These are phyloP conservation scores for Septoria petroselini DNA, from an alignment of 2,329 filamentous ascomycete genomes.

Conservation along the genomic window DNA sequence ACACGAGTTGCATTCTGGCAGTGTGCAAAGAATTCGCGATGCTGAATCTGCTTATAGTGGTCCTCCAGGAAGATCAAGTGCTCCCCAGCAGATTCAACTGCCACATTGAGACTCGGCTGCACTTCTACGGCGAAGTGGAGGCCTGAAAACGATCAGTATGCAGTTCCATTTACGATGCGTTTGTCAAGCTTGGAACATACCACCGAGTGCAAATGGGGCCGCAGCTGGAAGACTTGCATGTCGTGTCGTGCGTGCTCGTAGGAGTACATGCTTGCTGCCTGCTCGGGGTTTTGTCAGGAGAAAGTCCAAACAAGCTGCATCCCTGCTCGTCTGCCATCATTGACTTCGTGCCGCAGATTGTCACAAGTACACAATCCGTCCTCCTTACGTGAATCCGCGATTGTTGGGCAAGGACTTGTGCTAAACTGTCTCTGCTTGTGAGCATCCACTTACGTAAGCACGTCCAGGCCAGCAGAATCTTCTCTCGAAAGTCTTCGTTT, in stretches of 20 bases:
- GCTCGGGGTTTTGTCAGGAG: not conserved
- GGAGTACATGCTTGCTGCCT: slow-evolving; percentile 36
- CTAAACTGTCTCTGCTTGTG: not conserved
- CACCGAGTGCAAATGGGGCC: slow-evolving; percentile 10
- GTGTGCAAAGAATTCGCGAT: slow-evolving; percentile 42
- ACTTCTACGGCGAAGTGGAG: slow-evolving; percentile 40
- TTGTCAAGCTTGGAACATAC: not conserved
- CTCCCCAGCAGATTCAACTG: slow-evolving; percentile 34
- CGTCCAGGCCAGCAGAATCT: slow-evolving; percentile 43
- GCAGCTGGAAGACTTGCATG: not conserved
- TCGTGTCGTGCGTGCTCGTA: slow-evolving; percentile 36
- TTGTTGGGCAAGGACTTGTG: not conserved
- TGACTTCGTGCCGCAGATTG: too few species aligned
- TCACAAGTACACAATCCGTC: too few species aligned
- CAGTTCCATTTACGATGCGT: not conserved
- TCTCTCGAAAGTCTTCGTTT: slow-evolving; percentile 34
- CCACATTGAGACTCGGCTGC: slow-evolving; percentile 31
- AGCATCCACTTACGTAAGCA: slow-evolving; percentile 34
- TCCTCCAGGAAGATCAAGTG: slow-evolving; percentile 43
- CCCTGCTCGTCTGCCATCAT: too few species aligned
- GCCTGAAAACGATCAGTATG: not conserved
- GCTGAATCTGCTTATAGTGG: slow-evolving; percentile 37
- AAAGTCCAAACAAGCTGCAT: slow-evolving; percentile 17
- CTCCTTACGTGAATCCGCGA: not conserved
- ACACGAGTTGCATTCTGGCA: slow-evolving; percentile 43